These are phyloP conservation scores for Austroboletus eburneus DNA, from an alignment of 768 basidiomycete genomes.

Conservation along the genomic window DNA sequence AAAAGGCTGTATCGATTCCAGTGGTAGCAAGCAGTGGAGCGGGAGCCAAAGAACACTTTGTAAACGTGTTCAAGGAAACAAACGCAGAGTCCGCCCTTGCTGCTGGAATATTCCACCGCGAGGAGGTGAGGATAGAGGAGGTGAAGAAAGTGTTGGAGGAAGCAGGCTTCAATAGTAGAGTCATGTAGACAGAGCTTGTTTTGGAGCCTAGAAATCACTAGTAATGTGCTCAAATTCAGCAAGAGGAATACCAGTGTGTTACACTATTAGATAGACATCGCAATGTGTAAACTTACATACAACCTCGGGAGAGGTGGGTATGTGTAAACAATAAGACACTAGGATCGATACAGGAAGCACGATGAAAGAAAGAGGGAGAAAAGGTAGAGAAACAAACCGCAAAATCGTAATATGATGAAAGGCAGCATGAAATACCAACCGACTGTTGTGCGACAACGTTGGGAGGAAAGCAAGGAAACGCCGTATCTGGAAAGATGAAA, in stretches of 20 bases:
- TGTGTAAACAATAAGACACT: conserved; percentile 31
- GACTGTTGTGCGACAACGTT: background rate
- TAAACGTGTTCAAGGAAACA: conserved; percentile 78
- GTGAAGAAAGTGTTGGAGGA: conserved; percentile 61
- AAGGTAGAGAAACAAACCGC: conserved; percentile 6
- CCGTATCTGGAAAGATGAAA: background rate
- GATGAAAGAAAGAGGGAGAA: conserved; percentile 1
- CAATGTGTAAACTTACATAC: conserved; percentile 32
- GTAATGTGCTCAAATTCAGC: background rate
- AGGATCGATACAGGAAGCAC: conserved; percentile 32
- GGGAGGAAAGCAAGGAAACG: background rate
- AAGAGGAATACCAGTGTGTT: conserved; percentile 18
- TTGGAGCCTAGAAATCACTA: too few relatives aligned
- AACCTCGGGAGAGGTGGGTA: conserved; percentile 28
- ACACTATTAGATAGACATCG: conserved; percentile 30
- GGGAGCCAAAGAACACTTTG: conserved; percentile 76
- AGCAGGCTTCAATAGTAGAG: conserved; percentile 49
- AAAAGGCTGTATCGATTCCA: conserved; percentile 75
- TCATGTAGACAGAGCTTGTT: conserved; percentile 12
- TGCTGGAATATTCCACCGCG: conserved; percentile 95
- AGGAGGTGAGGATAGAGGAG: conserved; percentile 76
- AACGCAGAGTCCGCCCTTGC: conserved; percentile 89
- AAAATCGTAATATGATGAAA: conserved; percentile 3
- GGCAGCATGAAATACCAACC: conserved; percentile 3
- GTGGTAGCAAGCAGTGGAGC: conserved; percentile 96